Evolutionary conservation across 179 eudicot species (phyloP).

Genomic region (Pouteria campechiana): DNA sequence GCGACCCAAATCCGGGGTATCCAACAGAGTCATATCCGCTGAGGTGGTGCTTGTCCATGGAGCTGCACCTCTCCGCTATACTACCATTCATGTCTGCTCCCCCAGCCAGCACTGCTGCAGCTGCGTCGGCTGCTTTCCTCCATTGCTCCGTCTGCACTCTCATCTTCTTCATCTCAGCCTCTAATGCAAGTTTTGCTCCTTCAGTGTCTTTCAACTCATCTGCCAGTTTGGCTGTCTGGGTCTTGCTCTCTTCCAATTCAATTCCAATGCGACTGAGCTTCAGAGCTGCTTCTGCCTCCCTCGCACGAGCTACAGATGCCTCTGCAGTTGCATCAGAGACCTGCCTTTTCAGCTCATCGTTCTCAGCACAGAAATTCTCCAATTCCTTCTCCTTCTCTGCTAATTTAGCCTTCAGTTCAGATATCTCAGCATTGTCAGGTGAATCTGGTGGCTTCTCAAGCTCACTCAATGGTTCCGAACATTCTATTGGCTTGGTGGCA

Average conservation of each 20-base stretch:
- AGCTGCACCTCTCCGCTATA: constrained; percentile 60
- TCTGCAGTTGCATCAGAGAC: constrained; percentile 31
- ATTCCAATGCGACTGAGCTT: constrained; percentile 21
- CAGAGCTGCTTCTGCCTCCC: constrained; percentile 29
- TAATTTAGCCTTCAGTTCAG: constrained; percentile 19
- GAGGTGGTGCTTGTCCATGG: constrained; percentile 64
- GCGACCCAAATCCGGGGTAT: constrained; percentile 42
- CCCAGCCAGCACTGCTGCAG: constrained; percentile 75
- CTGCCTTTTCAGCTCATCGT: constrained; percentile 37
- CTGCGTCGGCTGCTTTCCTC: constrained; percentile 96
- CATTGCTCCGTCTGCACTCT: constrained; percentile 94
- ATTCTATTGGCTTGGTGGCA: constrained; percentile 15
- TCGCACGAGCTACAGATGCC: constrained; percentile 17
- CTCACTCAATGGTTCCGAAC: constrained; percentile 7
- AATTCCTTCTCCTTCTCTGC: constrained; percentile 50
- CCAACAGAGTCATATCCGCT: constrained; percentile 26
- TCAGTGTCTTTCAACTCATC: constrained; percentile 32
- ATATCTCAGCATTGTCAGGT: constrained; percentile 37
- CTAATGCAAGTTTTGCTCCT: constrained; percentile 42
- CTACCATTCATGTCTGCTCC: constrained; percentile 38
- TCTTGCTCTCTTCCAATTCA: constrained; percentile 39
- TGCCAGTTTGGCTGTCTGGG: constrained; percentile 14
- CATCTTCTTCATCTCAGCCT: constrained; percentile 72
- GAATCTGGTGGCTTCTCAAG: constrained; percentile 20
- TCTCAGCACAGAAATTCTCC: constrained; percentile 23